Base-by-base conservation (phyloP, 1,139 yeast genomes). In the Yarrowia galli region DNA sequence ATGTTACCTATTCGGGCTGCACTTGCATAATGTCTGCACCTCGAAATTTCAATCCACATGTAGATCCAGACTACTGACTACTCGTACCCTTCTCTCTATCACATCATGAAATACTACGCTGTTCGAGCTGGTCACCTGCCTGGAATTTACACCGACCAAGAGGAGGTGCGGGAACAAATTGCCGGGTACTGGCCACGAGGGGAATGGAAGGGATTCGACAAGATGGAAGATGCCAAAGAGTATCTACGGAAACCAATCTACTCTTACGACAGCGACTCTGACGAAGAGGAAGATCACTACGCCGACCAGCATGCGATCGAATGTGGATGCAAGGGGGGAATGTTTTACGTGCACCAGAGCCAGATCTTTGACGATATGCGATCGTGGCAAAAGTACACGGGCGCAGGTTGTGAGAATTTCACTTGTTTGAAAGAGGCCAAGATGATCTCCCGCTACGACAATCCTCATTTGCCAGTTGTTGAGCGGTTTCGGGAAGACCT, bases 321-420 rank as follows among this genome's bases (percentile, higher is more conserved):
- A 2, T 45, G 49, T 23, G 49, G 49, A 1, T 45, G 49, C 49
- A 45, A 45, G 32, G 32, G 49, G 5, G 32, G 28, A 8, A 45
- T 20, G 49, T 15, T 45, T 8, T 45, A 45, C 32, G n/a, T 22
- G 49, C 22, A 18, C 20, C n/a, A 45, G n/a, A 45, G 23, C 49
- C 49, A 13, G 49, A 45, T 45, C 23, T 45, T 45, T 28, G 49
- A 45, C 49, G 49, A 45, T 10, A 45, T 23, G 20, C 49, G 49
- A 10, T 25, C 49, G 28, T 45, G 49, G 49, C 32, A 45, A 13
- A 45, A 45, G 28, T 45, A 45, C 32, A 45, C 32, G 12, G 49
- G 49, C 2, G 20, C 16, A 15, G 49, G 49, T 9, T 45, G 49
- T 23, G 49, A 45, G 15, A 32, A 32, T 15, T 45, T 45, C 20